Base-by-base conservation (phyloP, 371 early-diverging fungal genomes). In the Rhizopus microsporus region DNA sequence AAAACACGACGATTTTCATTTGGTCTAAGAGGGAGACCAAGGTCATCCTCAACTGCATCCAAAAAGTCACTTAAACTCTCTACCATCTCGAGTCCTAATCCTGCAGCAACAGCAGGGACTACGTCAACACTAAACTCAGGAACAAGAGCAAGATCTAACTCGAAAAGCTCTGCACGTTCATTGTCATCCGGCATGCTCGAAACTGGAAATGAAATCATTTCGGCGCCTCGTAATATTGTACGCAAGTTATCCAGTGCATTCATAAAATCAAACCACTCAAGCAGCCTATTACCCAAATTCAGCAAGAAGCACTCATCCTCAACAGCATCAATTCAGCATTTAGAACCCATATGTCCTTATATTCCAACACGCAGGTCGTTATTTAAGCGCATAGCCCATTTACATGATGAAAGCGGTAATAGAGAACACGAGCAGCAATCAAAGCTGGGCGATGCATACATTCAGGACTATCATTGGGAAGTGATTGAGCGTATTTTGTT, bases 401-500 rank as follows among this genome's bases (percentile, higher is more conserved):
- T 88, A 44, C 83, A 85, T 58, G 75, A 81, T 46, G 86, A 87
- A 6, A 83, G 80, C 54, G 81, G 82, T 7, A 62, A 57, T 38
- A n/a, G 67, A 45, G 67, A 66, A n/a, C 71, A 69, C n/a, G 51
- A 40, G 15, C 47, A 17, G 54, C 70, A 35, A 30, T 57, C 17
- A 60, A 59, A 6, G 53, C 59, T 9, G 15, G 43, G 15, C 12
- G 75, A 74, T 48, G 42, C 51, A 5, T 33, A 64, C 31, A 63
- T 71, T 1, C 78, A 77, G 56, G 90, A 90, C 63, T 73, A 87
- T 59, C 94, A 94, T 60, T 91, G 90, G 87, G 93, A 93, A 57
- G 92, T 86, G 0, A 84, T 93, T 53, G 92, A 89, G 61, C 79
- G 95, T 8, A 83, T 94, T 13, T 61, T 94, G 42, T 93, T 88